Evolutionary conservation across 1,139 yeast genomes (phyloP).

Genomic region (Candida neerlandica): DNA sequence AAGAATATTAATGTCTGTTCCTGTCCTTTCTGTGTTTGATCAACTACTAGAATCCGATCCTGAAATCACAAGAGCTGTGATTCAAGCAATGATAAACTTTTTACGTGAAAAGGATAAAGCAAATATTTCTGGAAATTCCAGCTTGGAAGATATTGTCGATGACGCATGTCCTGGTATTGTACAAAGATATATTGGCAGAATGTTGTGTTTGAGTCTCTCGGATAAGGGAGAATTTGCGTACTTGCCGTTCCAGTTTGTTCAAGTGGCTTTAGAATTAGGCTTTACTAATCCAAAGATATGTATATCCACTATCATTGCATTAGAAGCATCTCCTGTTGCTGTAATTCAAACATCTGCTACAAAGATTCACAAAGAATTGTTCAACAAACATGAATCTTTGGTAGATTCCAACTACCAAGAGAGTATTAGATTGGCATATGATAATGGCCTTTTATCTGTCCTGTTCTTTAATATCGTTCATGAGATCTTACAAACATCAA

Average conservation of each 20-base stretch:
- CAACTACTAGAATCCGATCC: slow-evolving; percentile 40
- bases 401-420: slow-evolving; percentile 65
- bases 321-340: slow-evolving; percentile 55
- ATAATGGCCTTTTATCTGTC: slow-evolving; percentile 36
- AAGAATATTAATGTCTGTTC: slow-evolving; percentile 57
- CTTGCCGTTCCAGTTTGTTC: slow-evolving; percentile 56
- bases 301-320: slow-evolving; percentile 68
- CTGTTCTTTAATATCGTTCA: slow-evolving; percentile 36
- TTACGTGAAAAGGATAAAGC: slow-evolving; percentile 46
- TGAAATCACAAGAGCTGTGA: slow-evolving; percentile 42
- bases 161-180: slow-evolving; percentile 74
- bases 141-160: slow-evolving; percentile 39
- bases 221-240: slow-evolving; percentile 47
- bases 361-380: slow-evolving; percentile 55
- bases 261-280: slow-evolving; percentile 60
- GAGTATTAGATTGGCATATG: slow-evolving; percentile 60
- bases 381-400: slow-evolving; percentile 69
- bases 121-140: not conserved
- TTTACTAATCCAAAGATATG: slow-evolving; percentile 74
- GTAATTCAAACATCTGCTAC: slow-evolving; percentile 51
- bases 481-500: slow-evolving; percentile 36
- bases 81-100: slow-evolving; percentile 59
- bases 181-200: slow-evolving; percentile 56
- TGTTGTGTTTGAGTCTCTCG: slow-evolving; percentile 51
- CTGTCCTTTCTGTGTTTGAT: slow-evolving; percentile 57